phyloP scores from a whole-genome alignment of 2,329 filamentous ascomycete species.

The Paecilomyces variotii region DNA sequence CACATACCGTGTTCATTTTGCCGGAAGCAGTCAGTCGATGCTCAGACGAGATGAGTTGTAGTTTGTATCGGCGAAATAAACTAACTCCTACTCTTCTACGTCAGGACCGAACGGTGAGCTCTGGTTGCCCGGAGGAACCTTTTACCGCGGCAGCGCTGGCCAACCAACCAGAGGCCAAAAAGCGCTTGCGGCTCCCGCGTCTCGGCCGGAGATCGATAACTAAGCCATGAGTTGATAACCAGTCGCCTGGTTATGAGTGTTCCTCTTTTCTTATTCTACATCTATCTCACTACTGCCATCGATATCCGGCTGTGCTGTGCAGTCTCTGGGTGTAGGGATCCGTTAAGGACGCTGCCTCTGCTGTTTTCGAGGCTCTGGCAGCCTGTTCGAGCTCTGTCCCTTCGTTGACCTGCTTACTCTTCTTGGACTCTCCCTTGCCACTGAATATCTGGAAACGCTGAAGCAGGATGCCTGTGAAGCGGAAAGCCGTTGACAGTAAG shows the following conservation, averaged over 20 bases:
- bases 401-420: not conserved
- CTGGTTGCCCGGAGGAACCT: not conserved
- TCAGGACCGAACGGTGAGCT: slow-evolving; percentile 6
- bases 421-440: not conserved
- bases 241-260: not conserved
- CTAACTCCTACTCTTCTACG: slow-evolving; percentile 14
- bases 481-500: slow-evolving; percentile 32
- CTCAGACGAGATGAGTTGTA: not conserved
- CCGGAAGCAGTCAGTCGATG: not conserved
- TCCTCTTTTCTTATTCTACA: not conserved
- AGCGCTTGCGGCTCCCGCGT: slow-evolving; percentile 17
- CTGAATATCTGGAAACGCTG: not conserved
- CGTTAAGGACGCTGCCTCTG: not conserved
- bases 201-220: not conserved
- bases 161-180: slow-evolving; percentile 4
- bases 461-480: slow-evolving; percentile 58
- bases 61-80: slow-evolving; percentile 5
- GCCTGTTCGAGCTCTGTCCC: slow-evolving; percentile 9
- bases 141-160: not conserved
- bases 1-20: slow-evolving; percentile 47
- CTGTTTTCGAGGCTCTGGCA: slow-evolving; percentile 14
- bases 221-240: not conserved
- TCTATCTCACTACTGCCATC: not conserved
- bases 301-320: not conserved
- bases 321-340: not conserved